Evolutionary conservation across 495 filamentous ascomycete genomes (phyloP), one percentile per base, ranked within the genome.

Genomic region (Lophiostoma macrostomum): DNA sequence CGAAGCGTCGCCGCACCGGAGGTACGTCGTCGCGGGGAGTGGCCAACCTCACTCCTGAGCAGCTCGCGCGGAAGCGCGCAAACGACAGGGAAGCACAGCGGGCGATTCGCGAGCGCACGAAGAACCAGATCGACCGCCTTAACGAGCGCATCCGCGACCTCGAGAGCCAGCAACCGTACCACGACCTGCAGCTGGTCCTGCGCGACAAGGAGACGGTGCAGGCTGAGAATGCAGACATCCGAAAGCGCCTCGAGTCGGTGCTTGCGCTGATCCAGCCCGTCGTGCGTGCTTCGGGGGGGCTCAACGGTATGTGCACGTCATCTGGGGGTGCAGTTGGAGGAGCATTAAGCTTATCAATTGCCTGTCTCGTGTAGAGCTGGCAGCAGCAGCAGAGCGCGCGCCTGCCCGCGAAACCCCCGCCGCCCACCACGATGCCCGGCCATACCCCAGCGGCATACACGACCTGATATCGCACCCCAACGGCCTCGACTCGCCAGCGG

Each of bases 131-230:
- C 52, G 67, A 69, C 22, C 46, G 14, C 18, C 57, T 73, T 14
- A 65, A 70, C 41, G 32, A 28, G 23, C 61, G 69, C 4, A 71
- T 73, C 22, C 38, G 41, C 1, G 69, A 73, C 52, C 58, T 72
- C 22, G 65, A 71, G 52, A 58, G 32, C 30, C 85, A 88, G 69
- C 82, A 89, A 63, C 87, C 88, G 0, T 88, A 87, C 58, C 80
- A 84, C 57, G 87, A 94, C 62, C 78, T 91, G 11, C 86, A 90
- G 71, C 70, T 76, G 18, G 85, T 78, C 11, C 53, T 88, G 29
- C 74, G 77, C 29, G 79, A 86, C 66, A 89, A 86, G 74, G 83
- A 87, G 59, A 73, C 76, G 8, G 76, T 85, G 27, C 76, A 85
- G 67, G 76, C 76, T 24, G 87, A 91, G 64, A 87, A 89, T 66